A percentile compares a stretch with the other conserved stretches of the same genome.
phyloP scores from a whole-genome alignment of 768 basidiomycete genomes.

The Boletus sp. region DNA sequence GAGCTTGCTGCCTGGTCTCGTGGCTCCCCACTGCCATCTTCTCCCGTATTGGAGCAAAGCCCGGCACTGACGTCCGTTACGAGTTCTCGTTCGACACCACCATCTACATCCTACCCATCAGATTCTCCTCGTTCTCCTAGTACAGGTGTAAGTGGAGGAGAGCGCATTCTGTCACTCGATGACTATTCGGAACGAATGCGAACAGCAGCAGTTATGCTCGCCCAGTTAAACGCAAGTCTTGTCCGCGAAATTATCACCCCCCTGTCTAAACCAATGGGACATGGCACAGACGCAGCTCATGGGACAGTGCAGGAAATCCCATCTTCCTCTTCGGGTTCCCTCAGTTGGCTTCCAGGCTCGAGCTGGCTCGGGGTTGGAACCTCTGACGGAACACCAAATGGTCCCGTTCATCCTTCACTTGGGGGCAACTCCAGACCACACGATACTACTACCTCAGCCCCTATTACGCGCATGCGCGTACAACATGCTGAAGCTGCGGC shows the following conservation, averaged over 20 bases:
- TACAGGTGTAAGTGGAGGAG: conserved; percentile 2
- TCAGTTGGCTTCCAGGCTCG: conserved; percentile 56
- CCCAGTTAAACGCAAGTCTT: conserved; percentile 87
- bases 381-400: conserved; percentile 23
- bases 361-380: conserved; percentile 43
- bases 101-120: not conserved
- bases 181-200: conserved; percentile 99
- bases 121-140: conserved; percentile 6
- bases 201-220: conserved; percentile 97
- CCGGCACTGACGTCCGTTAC: conserved; percentile 17
- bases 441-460: conserved; percentile 30
- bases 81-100: conserved; percentile 4
- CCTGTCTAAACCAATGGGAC: conserved; percentile 13
- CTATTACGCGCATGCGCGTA: conserved; percentile 62
- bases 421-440: conserved; percentile 23
- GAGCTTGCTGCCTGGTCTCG: conserved; percentile 84
- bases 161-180: conserved; percentile 70
- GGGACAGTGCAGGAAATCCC: conserved; percentile 11
- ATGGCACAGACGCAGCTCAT: conserved; percentile 1
- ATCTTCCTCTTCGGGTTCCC: conserved; percentile 27
- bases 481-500: conserved; percentile 82
- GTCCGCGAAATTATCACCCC: conserved; percentile 49
- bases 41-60: conserved; percentile 43
- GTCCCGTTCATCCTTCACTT: conserved; percentile 33
- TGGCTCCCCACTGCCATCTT: conserved; percentile 46